Percentiles rank a stretch among this genome's conserved stretches.
phyloP scores from a whole-genome alignment of 495 filamentous ascomycete species.

The Tuber microsphaerosporum region DNA sequence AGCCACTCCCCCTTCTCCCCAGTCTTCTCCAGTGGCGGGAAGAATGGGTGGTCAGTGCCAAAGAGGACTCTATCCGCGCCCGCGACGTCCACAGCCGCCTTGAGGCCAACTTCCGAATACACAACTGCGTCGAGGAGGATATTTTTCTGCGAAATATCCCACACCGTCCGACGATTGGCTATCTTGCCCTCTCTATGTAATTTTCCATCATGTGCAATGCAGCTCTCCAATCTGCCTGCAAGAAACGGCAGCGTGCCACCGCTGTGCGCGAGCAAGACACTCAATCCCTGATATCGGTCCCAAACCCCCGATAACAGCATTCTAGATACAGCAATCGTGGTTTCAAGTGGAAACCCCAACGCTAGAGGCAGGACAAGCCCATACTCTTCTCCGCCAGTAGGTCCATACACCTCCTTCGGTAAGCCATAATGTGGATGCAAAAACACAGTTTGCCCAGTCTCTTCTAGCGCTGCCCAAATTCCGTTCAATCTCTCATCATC shows the following conservation, averaged over 20 bases:
- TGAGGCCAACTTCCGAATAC: constrained; percentile 66
- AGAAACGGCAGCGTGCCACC: constrained; percentile 86
- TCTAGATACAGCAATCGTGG: constrained; percentile 79
- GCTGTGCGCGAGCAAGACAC: constrained; percentile 75
- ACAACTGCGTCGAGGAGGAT: constrained; percentile 85
- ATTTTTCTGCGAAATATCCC: constrained; percentile 79
- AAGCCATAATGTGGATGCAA: constrained; percentile 92
- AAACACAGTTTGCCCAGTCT: constrained; percentile 61
- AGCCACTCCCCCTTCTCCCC: constrained; percentile 61
- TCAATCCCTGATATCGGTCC: constrained; percentile 63
- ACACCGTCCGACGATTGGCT: constrained; percentile 53
- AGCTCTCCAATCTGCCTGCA: constrained; percentile 81
- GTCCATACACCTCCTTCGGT: constrained; percentile 69
- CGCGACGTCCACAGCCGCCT: constrained; percentile 60
- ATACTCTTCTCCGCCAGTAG: constrained; percentile 57
- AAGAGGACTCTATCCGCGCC: constrained; percentile 67
- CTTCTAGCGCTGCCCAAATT: constrained; percentile 62
- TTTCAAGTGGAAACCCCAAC: constrained; percentile 87
- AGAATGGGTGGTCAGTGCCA: constrained; percentile 93
- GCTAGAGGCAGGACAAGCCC: constrained; percentile 84
- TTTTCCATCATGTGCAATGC: constrained; percentile 72
- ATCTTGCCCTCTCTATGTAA: constrained; percentile 46
- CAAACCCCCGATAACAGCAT: constrained; percentile 83
- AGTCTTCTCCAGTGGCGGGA: constrained; percentile 64
- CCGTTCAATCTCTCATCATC: constrained; percentile 68